A percentile compares a stretch with the other conserved stretches of the same genome.
Evolutionary conservation across 768 basidiomycete genomes (phyloP).

Genomic region (Amanita polypyramis): DNA sequence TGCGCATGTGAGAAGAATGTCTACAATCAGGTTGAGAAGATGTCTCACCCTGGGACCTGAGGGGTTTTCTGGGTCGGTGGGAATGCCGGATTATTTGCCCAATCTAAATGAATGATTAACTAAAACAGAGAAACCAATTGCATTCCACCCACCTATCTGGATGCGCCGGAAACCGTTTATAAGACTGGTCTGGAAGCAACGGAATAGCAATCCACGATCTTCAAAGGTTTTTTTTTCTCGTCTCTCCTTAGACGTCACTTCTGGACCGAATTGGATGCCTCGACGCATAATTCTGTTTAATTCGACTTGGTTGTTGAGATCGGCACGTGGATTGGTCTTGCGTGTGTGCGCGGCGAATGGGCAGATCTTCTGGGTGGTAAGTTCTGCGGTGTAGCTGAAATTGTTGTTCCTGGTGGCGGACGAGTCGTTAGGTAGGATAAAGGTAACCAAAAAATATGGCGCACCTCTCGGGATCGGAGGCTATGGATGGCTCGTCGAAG

Average conservation of each 20-base stretch:
- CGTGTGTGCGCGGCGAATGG: slow-evolving; percentile 40
- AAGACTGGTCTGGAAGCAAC: slow-evolving; percentile 31
- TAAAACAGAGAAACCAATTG: not conserved
- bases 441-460: not conserved
- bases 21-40: not conserved
- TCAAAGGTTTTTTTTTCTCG: slow-evolving; percentile 25
- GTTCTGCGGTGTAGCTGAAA: slow-evolving; percentile 28
- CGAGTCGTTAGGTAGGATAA: not conserved
- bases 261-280: slow-evolving; percentile 42
- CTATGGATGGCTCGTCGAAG: slow-evolving; percentile 29
- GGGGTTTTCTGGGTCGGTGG: slow-evolving; percentile 19
- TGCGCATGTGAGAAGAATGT: too few relatives aligned
- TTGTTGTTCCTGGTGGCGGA: slow-evolving; percentile 25
- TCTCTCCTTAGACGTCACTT: slow-evolving; percentile 30
- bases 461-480: slow-evolving; percentile 24
- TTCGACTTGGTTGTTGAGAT: slow-evolving; percentile 23
- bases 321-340: slow-evolving; percentile 36
- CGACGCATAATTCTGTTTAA: slow-evolving; percentile 33
- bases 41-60: slow-evolving; percentile 20
- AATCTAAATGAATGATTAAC: slow-evolving; percentile 15
- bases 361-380: slow-evolving; percentile 26
- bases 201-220: slow-evolving; percentile 39
- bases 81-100: slow-evolving; percentile 29
- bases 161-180: slow-evolving; percentile 30
- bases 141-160: slow-evolving; percentile 22